Evolutionary conservation across 208 protist genomes (phyloP), one percentile per base, ranked within the genome.

Genomic region (Herpetomonas tarakana): DNA sequence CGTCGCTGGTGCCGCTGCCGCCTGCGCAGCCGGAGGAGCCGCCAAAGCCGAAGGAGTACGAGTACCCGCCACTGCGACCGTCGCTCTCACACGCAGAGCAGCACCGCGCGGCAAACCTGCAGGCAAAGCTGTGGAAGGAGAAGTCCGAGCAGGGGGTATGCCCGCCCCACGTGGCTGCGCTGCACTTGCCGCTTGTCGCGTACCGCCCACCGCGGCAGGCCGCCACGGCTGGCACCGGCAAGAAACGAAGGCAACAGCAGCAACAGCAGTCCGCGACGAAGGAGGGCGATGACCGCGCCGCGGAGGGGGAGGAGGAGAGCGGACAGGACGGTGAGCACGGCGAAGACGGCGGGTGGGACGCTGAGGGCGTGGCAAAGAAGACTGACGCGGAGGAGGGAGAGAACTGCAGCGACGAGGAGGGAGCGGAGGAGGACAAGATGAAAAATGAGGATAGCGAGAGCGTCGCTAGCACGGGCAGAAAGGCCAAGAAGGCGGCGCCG

Each of bases 21-120:
- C 46, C 28, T 4, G 28, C 58, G 14, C 58, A 53, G 30, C 31
- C 51, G 22, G 67, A 24, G 2, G 52, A 74, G 52, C 44, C 52
- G 44, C 62, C 67, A 35, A 29, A 39, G 21, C 63, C 54, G 2
- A 56, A 61, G 24, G 58, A 44, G 51, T 77, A 74, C 68, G 51
- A 62, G 1, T 86, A 86, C 66, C 75, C 80, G 2, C 65, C 69
- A 9, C 76, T 83, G 45, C 77, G 83, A n/a, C 80, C 86, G 11
- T 74, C 80, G 27, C 71, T 92, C 28, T 54, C 62, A 3, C n/a
- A 57, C 1, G 50, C 58, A 3, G 79, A 88, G 52, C 76, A 78
- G 31, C 35, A 76, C 53, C 71, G 65, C 26, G 86, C 86, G 7
- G 29, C 69, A 24, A 59, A 65, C 39, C 50, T 73, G 7, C 26